Evolutionary conservation across 83 land plant genomes (phyloP), one percentile per base, ranked within the genome.

Genomic region (Diphasiastrum complanatum): DNA sequence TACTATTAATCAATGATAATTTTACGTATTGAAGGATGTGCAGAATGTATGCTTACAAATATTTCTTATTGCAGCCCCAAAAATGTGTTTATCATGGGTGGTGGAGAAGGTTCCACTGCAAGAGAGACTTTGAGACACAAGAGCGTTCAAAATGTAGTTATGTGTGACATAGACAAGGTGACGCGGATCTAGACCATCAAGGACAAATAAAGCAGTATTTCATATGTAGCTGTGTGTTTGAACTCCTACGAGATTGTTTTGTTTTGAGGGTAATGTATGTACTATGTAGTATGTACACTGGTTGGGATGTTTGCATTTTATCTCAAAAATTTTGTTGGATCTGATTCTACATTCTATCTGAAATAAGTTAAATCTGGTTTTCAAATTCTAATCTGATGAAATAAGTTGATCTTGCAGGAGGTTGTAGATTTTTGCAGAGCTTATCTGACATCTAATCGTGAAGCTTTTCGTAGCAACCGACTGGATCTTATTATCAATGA

Each of bases 81-180:
- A 56, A 87, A 35, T 14, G 82, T 87, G 29, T 91, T 91, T 45
- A 91, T 91, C 29, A 87, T 87, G 90, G 97, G 97, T 54, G 97
- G 97, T 38, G 97, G 97, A 1, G 97, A 91, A 66, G 97, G 97
- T 1, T 91, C 97, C 3, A 78, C 97, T 0, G 97, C 97, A 37
- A 78, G 97, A 31, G 97, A 91, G 67, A 64, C 75, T 45, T 74
- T 91, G 18, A 78, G 58, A 72, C 97, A 91, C 69, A 83, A 64
- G 8, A 65, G 69, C 31, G 60, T 91, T 0, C 75, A 85, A 33
- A 87, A 85, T 55, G 87, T 87, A 22, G 87, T 91, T 64, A 91
- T 91, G 97, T 91, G 97, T 71, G 97, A 91, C 51, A 91, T 91
- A 41, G 96, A 89, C 58, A 53, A 85, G 91, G 96, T 89, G 26